Base-by-base conservation (phyloP, 495 filamentous ascomycete genomes). In the Neurospora tetrasperma region DNA sequence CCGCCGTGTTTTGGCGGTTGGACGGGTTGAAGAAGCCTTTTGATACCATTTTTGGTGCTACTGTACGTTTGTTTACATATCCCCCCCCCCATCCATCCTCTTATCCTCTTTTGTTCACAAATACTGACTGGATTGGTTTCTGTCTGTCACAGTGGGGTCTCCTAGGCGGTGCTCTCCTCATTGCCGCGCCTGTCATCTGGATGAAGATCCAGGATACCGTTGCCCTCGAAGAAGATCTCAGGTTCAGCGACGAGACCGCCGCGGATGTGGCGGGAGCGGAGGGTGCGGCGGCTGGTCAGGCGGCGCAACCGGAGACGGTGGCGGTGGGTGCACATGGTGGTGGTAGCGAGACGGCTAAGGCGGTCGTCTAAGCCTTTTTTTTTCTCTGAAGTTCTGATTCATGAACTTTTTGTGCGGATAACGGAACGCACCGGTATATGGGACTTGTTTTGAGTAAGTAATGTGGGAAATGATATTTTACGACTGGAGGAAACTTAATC, bases 1-100 rank as follows among this genome's bases (percentile, higher is more conserved):
- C 90, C 8, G 94, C 94, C n/a, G 88, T 95, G 69, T 92, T 91
- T 78, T 97, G 92, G 92, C 86, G 90, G 5, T 77, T 94, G 77
- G 94, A 97, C 74, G 88, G 88, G 23, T 72, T 86, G 18, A 83
- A 87, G 35, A 86, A 85, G 43, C 82, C 90, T 2, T 97, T 87
- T 80, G 88, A 90, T 82, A 85, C 83, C 59, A 83, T 92, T 73
- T 92, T 90, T 72, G 84, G 80, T 39, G 80, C 74, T 43, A 83
- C 82, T 5, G 84, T 85, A 80, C 78, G 83, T 80, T 5, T 27
- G 83, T 80, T 5, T 27, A 69, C 38, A 9, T 14, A 2, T 31
- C 27, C 2, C 27, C 27, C 39, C 4, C 70, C 70, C 69, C 20
- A 3, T 20, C 27, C 27, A 31, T 31, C 27, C 27, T 31, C 14